Evolutionary conservation across 73 alveolate species (phyloP), one percentile per base, ranked within the genome.

Genomic region (Paramecium bursaria): DNA sequence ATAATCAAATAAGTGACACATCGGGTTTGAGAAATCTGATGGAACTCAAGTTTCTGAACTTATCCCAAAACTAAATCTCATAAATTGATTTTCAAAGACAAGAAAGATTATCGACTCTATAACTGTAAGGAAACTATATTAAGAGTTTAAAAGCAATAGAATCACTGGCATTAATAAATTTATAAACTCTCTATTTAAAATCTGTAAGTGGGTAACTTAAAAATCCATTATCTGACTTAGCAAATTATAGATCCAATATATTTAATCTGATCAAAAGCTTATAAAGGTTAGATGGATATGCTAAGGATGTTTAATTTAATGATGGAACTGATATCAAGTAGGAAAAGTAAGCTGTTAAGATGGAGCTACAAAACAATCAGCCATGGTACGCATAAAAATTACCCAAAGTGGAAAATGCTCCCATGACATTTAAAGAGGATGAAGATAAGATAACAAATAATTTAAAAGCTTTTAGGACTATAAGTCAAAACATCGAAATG

Each of bases 301-400:
- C 46, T 31, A 13, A 47, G 44, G 82, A 67, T 25, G 33, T 39
- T 39, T 9, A 67, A 67, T 67, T 29, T 2, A 14, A 29, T n/a
- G 42, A 39, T 17, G 82, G 82, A 39, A 25, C 26, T n/a, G 82
- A 67, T 39, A 21, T 67, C 9, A 25, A 39, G 44, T 39, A 67
- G 9, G 55, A 31, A 4, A 1, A 67, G 48, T n/a, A 21, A 11
- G 19, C 19, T 9, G 21, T 67, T 2, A 67, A 67, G 42, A 67
- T 39, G 49, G 60, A 42, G 21, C 1, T 39, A 2, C 82, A 53
- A 14, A 67, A 67, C 21, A 19, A 35, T 0, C 60, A 29, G 6
- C 82, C 82, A 15, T 67, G 82, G 82, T 67, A 39, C 44, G 82
- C 14, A 31, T 42, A 67, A 39, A 9, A 67, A 67, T 39, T 67